Base-by-base conservation (phyloP, 2,329 filamentous ascomycete genomes). In the Aspergillus pseudoglaucus region DNA sequence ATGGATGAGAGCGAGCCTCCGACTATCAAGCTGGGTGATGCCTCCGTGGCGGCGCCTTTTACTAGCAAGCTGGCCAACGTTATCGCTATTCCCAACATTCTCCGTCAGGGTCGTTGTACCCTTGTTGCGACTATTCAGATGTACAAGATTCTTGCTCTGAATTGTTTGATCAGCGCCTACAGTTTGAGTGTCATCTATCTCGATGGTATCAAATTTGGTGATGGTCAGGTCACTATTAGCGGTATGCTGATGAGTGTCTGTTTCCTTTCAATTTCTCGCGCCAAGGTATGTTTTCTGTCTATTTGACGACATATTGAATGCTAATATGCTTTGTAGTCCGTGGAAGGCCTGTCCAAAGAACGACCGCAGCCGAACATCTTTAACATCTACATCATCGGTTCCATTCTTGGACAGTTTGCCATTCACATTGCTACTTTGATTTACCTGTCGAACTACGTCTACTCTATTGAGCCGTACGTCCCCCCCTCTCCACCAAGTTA, bases 191-290 rank as follows among this genome's bases (percentile, higher is more conserved):
- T 98, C 15, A 78, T 98, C 49, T 98, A 98, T 64, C 81, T 98
- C 1, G 91, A 97, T 62, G 93, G 93, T 54, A 98, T 98, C 78
- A 98, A 98, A 75, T 98, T 98, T 65, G 90, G 93, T 48, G 93
- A 98, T 66, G 90, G 90, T 3, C 93, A 98, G 72, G 93, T 97
- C 57, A 98, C 93, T 14, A 97, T 98, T 62, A 96, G 90, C 59
- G 93, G 93, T 59, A 97, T 98, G 88, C 84, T 98, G 68, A 97
- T 98, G 93, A 96, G 90, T 61, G 93, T 98, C 44, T 98, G 93
- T 74, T 98, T 98, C 80, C 75, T 98, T 61, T 96, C 90, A 52
- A 96, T 98, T 62, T 97, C 93, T n/a, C 86, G 93, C 51, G 93
- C 93, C 35, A 93, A 90, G 76, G 79, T 81, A 72, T 55, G 70